Evolutionary conservation across 192 early-diverging fungal genomes (phyloP).

Genomic region (Umbelopsis vinacea): DNA sequence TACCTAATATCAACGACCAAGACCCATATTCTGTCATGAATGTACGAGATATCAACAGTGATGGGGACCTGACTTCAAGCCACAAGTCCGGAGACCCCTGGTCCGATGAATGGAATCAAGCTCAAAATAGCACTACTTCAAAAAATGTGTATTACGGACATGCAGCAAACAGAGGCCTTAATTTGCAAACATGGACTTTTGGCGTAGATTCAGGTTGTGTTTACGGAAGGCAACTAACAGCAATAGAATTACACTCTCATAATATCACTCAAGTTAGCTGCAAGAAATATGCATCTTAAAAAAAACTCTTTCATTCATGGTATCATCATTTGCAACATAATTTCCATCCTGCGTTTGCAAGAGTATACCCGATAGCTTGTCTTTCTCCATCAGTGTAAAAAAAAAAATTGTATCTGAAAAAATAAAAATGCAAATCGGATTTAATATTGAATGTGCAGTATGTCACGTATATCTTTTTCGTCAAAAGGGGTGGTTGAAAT

Average conservation of each 20-base stretch:
- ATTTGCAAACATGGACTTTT: slow-evolving; percentile 56
- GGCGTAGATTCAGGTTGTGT: slow-evolving; percentile 77
- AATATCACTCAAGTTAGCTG: slow-evolving; percentile 29
- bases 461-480: too few relatives aligned
- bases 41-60: slow-evolving; percentile 55
- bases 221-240: slow-evolving; percentile 66
- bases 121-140: slow-evolving; percentile 36
- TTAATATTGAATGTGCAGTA: not conserved
- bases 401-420: not conserved
- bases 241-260: slow-evolving; percentile 43
- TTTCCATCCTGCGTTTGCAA: slow-evolving; percentile 13
- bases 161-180: slow-evolving; percentile 63
- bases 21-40: slow-evolving; percentile 63
- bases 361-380: slow-evolving; percentile 9
- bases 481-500: too few relatives aligned
- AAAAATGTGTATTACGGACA: slow-evolving; percentile 70
- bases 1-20: slow-evolving; percentile 52
- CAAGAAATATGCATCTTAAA: slow-evolving; percentile 25
- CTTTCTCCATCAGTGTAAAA: not conserved
- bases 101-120: slow-evolving; percentile 43
- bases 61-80: slow-evolving; percentile 43
- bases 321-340: slow-evolving; percentile 18
- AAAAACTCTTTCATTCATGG: not conserved
- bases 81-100: slow-evolving; percentile 46
- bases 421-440: not conserved